Percentiles rank a stretch among this genome's conserved stretches.
phyloP scores from a whole-genome alignment of 768 basidiomycete species.

The Calvatia gigantea region DNA sequence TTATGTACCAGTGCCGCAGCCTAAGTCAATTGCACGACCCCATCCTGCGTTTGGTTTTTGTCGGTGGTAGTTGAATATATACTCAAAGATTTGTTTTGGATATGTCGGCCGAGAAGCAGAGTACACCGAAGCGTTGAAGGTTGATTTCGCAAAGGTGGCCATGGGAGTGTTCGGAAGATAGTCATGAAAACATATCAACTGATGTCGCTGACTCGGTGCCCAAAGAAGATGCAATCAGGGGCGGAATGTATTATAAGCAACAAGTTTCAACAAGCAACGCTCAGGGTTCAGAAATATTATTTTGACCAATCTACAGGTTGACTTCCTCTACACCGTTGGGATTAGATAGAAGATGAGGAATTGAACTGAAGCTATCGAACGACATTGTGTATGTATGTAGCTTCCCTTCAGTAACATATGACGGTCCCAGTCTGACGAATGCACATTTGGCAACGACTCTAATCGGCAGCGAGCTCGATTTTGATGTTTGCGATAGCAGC shows the following conservation, averaged over 20 bases:
- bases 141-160: constrained; percentile 72
- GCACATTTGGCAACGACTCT: constrained; percentile 16
- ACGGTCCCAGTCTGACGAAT: not conserved
- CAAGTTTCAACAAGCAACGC: too few relatives aligned
- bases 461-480: constrained; percentile 80
- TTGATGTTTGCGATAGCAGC: constrained; percentile 93
- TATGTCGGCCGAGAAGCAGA: constrained; percentile 73
- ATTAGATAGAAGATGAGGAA: not conserved
- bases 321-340: constrained; percentile 73
- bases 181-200: too few relatives aligned
- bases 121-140: constrained; percentile 67
- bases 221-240: constrained; percentile 8
- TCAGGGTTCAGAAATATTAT: too few relatives aligned
- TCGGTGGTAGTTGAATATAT: constrained; percentile 58
- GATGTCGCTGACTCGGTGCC: too few relatives aligned
- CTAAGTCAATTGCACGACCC: constrained; percentile 67
- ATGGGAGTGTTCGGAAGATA: constrained; percentile 30
- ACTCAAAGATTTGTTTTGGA: constrained; percentile 60
- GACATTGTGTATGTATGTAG: not conserved
- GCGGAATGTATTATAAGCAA: too few relatives aligned
- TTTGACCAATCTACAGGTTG: constrained; percentile 87
- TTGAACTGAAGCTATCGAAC: not conserved
- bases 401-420: not conserved
- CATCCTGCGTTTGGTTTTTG: constrained; percentile 30
- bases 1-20: constrained; percentile 76